phyloP scores from a whole-genome alignment of 2,329 filamentous ascomycete species.

The Aspergillus pseudoviridinutans region DNA sequence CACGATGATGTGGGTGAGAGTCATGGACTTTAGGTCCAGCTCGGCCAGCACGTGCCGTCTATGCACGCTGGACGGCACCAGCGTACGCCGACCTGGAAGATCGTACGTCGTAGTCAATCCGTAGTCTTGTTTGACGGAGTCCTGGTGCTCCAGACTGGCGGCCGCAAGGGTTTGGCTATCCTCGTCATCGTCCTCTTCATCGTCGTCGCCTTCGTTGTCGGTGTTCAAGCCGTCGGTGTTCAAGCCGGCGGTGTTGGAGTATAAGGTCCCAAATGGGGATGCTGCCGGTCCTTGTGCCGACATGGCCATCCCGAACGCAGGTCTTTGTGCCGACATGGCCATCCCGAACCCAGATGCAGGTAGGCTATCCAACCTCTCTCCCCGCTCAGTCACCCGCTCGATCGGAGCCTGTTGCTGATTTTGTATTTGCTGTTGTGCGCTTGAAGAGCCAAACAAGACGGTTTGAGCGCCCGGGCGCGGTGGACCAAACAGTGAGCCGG shows the following conservation, averaged over 20 bases:
- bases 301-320: neutral
- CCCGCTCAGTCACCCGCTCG: neutral
- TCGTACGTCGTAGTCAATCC: conserved; percentile 42
- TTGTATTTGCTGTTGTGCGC: neutral
- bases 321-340: neutral
- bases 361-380: neutral
- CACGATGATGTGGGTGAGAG: conserved; percentile 36
- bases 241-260: neutral
- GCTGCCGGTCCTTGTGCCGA: neutral
- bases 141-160: conserved; percentile 20
- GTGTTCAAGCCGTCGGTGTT: neutral
- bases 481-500: neutral
- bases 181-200: conserved; percentile 10
- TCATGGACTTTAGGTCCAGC: conserved; percentile 30
- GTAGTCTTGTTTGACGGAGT: conserved; percentile 37
- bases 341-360: neutral
- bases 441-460: neutral
- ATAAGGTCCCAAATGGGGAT: neutral
- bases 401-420: neutral
- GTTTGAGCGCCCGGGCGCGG: too few species aligned
- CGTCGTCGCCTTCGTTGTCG: conserved; percentile 1
- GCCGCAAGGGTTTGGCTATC: conserved; percentile 12
- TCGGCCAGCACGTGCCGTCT: conserved; percentile 39
- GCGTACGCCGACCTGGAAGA: conserved; percentile 35
- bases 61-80: conserved; percentile 30